Evolutionary conservation across 139 green algal species (phyloP).

Genomic region (Picochlorum sp.): DNA sequence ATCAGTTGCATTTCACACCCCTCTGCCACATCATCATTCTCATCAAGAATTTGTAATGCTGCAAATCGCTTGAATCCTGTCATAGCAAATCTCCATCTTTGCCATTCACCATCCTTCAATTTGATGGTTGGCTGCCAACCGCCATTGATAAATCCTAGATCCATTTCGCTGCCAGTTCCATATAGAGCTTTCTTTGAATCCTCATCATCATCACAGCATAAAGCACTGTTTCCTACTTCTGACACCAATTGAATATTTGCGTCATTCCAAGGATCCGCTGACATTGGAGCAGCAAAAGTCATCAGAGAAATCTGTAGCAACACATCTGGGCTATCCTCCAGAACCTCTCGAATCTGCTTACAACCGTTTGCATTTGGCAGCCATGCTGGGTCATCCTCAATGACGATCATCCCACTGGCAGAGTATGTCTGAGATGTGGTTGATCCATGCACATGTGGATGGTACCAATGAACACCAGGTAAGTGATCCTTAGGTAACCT

Average conservation of each 20-base stretch:
- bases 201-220: conserved; percentile 5
- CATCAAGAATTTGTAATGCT: neutral
- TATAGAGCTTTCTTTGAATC: neutral
- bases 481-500: neutral
- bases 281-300: neutral
- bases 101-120: conserved; percentile 1
- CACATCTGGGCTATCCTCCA: neutral
- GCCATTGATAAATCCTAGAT: conserved; percentile 1
- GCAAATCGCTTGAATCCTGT: conserved; percentile 2
- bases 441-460: conserved; percentile 4
- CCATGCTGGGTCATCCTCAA: neutral
- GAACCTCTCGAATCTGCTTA: neutral
- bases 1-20: conserved; percentile 5
- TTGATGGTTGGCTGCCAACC: neutral
- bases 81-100: neutral
- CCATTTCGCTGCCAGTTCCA: conserved; percentile 4
- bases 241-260: conserved; percentile 3
- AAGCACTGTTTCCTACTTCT: neutral
- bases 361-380: neutral
- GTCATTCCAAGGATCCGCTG: neutral
- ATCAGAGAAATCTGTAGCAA: conserved; percentile 1
- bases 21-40: neutral
- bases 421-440: neutral
- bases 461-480: conserved; percentile 6
- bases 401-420: neutral